Percentiles rank a stretch among this genome's conserved stretches.
Evolutionary conservation across 2,329 filamentous ascomycete genomes (phyloP).

Genomic region (Hymenoscyphus occultus): DNA sequence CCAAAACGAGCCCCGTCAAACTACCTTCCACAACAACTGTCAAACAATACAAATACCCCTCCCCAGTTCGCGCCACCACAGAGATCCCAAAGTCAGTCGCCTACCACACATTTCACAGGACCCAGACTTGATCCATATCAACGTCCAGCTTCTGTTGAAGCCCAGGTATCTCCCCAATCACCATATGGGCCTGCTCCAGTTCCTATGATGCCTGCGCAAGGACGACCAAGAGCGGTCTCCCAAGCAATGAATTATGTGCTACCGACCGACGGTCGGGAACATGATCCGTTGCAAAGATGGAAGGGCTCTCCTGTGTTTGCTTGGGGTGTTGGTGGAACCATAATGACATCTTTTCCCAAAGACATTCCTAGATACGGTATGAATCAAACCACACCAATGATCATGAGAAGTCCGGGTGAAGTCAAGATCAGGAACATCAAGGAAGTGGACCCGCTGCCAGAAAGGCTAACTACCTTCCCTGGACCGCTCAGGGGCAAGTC

Average conservation of each 20-base stretch:
- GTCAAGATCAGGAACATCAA: slow-evolving; percentile 75
- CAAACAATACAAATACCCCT: slow-evolving; percentile 31
- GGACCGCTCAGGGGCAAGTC: slow-evolving; percentile 84
- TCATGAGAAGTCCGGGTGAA: slow-evolving; percentile 79
- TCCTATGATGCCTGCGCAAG: slow-evolving; percentile 16
- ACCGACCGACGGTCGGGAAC: slow-evolving; percentile 63
- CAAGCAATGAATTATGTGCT: slow-evolving; percentile 56
- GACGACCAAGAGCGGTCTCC: slow-evolving; percentile 51
- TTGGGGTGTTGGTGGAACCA: slow-evolving; percentile 82
- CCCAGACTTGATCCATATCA: slow-evolving; percentile 45
- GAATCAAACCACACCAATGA: slow-evolving; percentile 64
- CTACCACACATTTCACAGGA: slow-evolving; percentile 50
- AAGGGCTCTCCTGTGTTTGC: slow-evolving; percentile 81
- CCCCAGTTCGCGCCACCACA: slow-evolving; percentile 50
- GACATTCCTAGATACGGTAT: slow-evolving; percentile 83
- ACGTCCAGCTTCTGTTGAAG: slow-evolving; percentile 50
- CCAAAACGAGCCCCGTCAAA: slow-evolving; percentile 52
- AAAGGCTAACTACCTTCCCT: slow-evolving; percentile 77
- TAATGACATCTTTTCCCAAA: slow-evolving; percentile 84
- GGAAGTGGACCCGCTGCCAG: slow-evolving; percentile 67
- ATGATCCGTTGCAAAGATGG: slow-evolving; percentile 85
- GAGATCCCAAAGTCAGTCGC: slow-evolving; percentile 62
- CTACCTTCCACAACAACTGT: slow-evolving; percentile 44
- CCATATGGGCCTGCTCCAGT: slow-evolving; percentile 18
- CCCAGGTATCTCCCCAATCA: slow-evolving; percentile 28